Base-by-base conservation (phyloP, 495 filamentous ascomycete genomes). In the Penicillium canescens region DNA sequence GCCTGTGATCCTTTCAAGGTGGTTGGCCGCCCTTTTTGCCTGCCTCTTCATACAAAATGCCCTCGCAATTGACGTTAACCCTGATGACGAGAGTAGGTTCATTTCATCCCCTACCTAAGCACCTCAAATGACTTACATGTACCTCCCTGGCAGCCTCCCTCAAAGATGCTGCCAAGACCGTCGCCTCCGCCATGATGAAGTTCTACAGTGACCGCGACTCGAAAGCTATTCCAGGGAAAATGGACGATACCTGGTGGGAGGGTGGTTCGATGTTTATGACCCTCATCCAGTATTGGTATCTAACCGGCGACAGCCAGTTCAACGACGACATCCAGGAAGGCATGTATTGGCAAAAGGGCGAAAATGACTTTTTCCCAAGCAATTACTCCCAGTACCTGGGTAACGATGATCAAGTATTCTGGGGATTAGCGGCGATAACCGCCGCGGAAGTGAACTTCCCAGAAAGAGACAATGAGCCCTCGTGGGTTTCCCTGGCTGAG, bases 381-480 rank as follows among this genome's bases (percentile, higher is more conserved):
- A 77, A 77, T 54, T 66, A 77, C 43, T 75, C 67, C 39, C 56
- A 61, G 34, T 68, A 67, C 23, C 67, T 73, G 55, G 85, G 85
- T 1, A 89, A 88, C 60, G 85, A 88, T 52, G 86, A 88, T 57
- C 87, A 91, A 69, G 84, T 84, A 10, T 91, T 91, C 64, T 93
- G 89, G 89, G 85, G 76, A 3, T 75, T 92, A 36, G 74, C 85
- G 20, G 80, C 86, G 50, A 80, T 93, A 56, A 73, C 85, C 4
- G 89, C 88, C 0, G 81, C 83, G 6, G 89, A 93, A 61, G 70
- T 84, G 42, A 81, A 82, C 57, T 90, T 87, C 54, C 86, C 88
- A 1, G 76, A 88, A 52, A 80, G 85, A 2, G 52, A 76, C 4
- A 62, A 47, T 3, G 66, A 79, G n/a, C 79, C 84, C 0, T 74